These are phyloP conservation scores for Kodamaea jinghongensis DNA, from an alignment of 805 yeast genomes.

Conservation along the genomic window DNA sequence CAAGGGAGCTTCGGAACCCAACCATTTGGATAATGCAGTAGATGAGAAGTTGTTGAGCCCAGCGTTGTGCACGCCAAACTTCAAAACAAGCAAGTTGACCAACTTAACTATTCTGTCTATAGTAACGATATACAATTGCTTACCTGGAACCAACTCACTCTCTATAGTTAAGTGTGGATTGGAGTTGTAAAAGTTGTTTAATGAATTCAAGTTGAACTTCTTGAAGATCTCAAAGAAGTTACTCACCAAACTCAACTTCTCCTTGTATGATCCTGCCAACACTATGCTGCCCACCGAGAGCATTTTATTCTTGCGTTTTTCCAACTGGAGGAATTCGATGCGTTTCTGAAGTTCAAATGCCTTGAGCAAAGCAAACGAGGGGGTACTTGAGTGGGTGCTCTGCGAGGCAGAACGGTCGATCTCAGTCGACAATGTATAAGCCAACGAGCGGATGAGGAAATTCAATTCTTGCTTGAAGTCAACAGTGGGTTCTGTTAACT, in stretches of 20 bases:
- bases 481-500: constrained; percentile 14
- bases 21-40: constrained; percentile 7
- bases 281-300: constrained; percentile 22
- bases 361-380: constrained; percentile 12
- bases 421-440: constrained; percentile 21
- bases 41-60: constrained; percentile 19
- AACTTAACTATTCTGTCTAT: constrained; percentile 15
- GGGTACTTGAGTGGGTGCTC: constrained; percentile 20
- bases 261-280: constrained; percentile 28
- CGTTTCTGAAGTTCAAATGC: constrained; percentile 10
- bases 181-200: constrained; percentile 5
- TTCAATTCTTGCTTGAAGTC: constrained; percentile 17
- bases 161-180: constrained; percentile 1
- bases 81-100: constrained; percentile 14
- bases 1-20: constrained; percentile 1
- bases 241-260: constrained; percentile 22
- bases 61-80: constrained; percentile 14
- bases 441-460: constrained; percentile 20
- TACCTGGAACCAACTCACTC: constrained; percentile 11
- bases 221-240: constrained; percentile 18
- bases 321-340: constrained; percentile 4
- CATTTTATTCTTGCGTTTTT: constrained; percentile 9
- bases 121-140: constrained; percentile 14
- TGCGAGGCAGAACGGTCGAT: constrained; percentile 22
- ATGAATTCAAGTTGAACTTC: background rate